Base-by-base conservation (phyloP, 2,329 filamentous ascomycete genomes). In the Fusarium sp. region DNA sequence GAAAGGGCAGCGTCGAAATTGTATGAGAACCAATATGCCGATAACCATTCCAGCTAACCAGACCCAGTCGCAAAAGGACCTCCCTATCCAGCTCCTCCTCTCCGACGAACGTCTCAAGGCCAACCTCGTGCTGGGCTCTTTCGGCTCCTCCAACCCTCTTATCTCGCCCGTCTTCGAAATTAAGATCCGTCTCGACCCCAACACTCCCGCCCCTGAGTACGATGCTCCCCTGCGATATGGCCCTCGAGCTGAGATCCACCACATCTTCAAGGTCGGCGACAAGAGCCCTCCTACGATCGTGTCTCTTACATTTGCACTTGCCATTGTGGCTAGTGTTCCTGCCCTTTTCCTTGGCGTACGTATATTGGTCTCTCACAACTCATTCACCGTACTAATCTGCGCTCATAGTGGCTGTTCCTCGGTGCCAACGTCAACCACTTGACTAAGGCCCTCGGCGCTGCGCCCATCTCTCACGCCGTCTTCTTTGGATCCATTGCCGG, bases 401-500 rank as follows among this genome's bases (percentile, higher is more conserved):
- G 38, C 31, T 39, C 58, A 67, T 65, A 95, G 91, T 99, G 95
- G 95, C 78, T 90, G 62, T 82, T 87, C 53, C 86, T 97, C 51
- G 95, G 95, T 66, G 95, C 90, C 74, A 99, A 99, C 80, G 76
- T 95, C 64, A 87, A 87, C 75, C 94, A 98, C 78, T 81, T 96
- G 2, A 80, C 88, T 53, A 91, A 92, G 78, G 95, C 96, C 10
- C 81, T 98, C 51, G 84, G 88, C 60, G 85, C 87, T 22, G 92
- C 94, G 1, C 95, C 96, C 3, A 74, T 97, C 43, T 91, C 95
- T 7, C 95, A 99, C 78, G 84, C 84, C 31, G 80, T 94, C 34
- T 99, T 98, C 84, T 92, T 97, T 72, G 92, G 92, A 52, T 97
- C 94, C 7, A 89, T 99, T 58, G 66, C 97, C 39, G 90, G 90